Conservation (phyloP, 2,329 filamentous ascomycete species). For the Akanthomyces lecanii region DNA sequence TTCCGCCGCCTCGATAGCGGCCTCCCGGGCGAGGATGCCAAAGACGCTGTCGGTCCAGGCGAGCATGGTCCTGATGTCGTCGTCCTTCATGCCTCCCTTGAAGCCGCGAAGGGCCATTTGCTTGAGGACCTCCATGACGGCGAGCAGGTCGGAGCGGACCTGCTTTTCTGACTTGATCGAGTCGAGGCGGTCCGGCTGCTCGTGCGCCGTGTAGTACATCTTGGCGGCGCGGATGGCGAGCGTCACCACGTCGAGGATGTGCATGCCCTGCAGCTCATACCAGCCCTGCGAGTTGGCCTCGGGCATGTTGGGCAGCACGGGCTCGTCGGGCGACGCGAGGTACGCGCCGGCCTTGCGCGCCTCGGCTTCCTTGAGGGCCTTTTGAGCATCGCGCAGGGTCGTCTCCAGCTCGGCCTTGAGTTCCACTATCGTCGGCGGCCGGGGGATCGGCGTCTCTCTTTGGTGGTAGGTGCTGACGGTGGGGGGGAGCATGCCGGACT, state of each 20-base stretch:
- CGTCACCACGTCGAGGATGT: slow-evolving; percentile 87
- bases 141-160: slow-evolving; percentile 77
- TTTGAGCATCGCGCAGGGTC: slow-evolving; percentile 64
- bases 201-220: slow-evolving; percentile 92
- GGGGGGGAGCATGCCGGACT: slow-evolving; percentile 83
- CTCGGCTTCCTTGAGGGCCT: slow-evolving; percentile 60
- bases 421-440: slow-evolving; percentile 76
- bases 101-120: slow-evolving; percentile 88
- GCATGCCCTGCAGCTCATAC: slow-evolving; percentile 86
- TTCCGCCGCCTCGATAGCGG: slow-evolving; percentile 72
- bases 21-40: slow-evolving; percentile 70
- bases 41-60: slow-evolving; percentile 77
- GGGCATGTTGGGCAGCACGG: slow-evolving; percentile 36
- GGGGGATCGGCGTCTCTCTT: slow-evolving; percentile 74
- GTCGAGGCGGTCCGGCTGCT: slow-evolving; percentile 78
- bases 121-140: slow-evolving; percentile 86
- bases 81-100: slow-evolving; percentile 70
- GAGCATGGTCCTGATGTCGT: slow-evolving; percentile 72
- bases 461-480: slow-evolving; percentile 95
- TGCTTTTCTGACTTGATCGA: slow-evolving; percentile 82
- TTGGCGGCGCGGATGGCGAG: slow-evolving; percentile 94
- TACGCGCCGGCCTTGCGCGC: slow-evolving; percentile 33
- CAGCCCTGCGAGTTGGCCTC: slow-evolving; percentile 58
- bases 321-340: slow-evolving; percentile 25
- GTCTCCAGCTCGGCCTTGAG: slow-evolving; percentile 65